A percentile compares a stretch with the other conserved stretches of the same genome.
These are phyloP conservation scores for Physcomitrellopsis africana DNA, from an alignment of 225 moss, liverwort and hornwort species.

Conservation along the genomic window DNA sequence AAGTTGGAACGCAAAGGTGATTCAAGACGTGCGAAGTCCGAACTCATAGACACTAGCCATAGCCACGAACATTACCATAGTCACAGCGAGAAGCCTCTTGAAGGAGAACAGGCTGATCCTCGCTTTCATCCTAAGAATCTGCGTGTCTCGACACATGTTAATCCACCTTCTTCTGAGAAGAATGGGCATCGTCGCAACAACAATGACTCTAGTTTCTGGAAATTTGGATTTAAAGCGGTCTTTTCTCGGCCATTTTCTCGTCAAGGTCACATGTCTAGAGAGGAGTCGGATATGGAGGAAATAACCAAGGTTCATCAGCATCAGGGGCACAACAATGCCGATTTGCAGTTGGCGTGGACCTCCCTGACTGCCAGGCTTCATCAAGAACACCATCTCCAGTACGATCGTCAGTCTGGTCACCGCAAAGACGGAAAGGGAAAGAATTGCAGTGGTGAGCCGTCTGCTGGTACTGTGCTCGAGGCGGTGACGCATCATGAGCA, in stretches of 20 bases:
- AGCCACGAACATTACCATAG: background rate
- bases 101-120: background rate
- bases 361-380: background rate
- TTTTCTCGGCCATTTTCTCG: constrained; percentile 34
- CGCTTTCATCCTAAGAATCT: background rate
- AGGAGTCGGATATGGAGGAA: constrained; percentile 25
- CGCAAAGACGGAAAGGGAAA: constrained; percentile 7
- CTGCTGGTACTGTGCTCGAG: background rate
- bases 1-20: constrained; percentile 30
- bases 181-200: constrained; percentile 30
- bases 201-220: constrained; percentile 20
- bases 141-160: constrained; percentile 25
- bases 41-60: constrained; percentile 3
- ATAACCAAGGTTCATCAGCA: background rate
- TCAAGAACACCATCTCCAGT: constrained; percentile 4
- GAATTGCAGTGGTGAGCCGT: constrained; percentile 2
- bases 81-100: background rate
- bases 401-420: constrained; percentile 16
- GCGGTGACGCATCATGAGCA: background rate
- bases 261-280: constrained; percentile 15
- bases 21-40: constrained; percentile 9
- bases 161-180: constrained; percentile 7
- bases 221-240: constrained; percentile 31
- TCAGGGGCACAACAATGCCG: no score
- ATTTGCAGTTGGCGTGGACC: background rate